phyloP scores from a whole-genome alignment of 2,329 filamentous ascomycete species.

The Penicillium sp. region DNA sequence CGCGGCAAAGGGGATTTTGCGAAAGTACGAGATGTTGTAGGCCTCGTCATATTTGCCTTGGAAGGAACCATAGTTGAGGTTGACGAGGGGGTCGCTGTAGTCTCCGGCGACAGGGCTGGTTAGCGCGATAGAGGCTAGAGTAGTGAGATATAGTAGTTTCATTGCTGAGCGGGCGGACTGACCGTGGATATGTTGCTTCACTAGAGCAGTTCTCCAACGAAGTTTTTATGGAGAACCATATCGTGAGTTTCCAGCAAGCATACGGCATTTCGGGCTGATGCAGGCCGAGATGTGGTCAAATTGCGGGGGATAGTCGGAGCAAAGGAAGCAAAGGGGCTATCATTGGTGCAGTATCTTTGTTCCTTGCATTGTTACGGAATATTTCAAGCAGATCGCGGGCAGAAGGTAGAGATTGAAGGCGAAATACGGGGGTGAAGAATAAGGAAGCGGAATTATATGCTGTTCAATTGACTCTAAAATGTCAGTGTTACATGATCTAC shows the following conservation, averaged over 20 bases:
- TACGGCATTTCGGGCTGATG: constrained; percentile 16
- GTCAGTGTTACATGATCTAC: neutral
- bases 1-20: constrained; percentile 65
- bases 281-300: constrained; percentile 18
- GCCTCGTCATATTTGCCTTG: constrained; percentile 55
- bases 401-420: constrained; percentile 1
- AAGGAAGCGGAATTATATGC: neutral
- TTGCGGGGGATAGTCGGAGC: neutral
- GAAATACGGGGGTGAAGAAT: constrained; percentile 3
- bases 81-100: constrained; percentile 42
- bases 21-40: constrained; percentile 65
- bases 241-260: neutral
- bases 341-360: constrained; percentile 36
- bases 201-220: neutral
- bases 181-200: neutral
- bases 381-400: constrained; percentile 12
- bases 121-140: constrained; percentile 11
- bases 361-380: neutral
- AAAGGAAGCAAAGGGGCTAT: constrained; percentile 8
- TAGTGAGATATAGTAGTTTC: constrained; percentile 5
- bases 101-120: constrained; percentile 19
- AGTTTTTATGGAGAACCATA: neutral
- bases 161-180: constrained; percentile 12
- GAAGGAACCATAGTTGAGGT: constrained; percentile 58
- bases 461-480: neutral